A percentile compares a stretch with the other conserved stretches of the same genome.
Evolutionary conservation across 1,284 basidiomycete genomes (phyloP).

Genomic region (Amylostereum chailletii): DNA sequence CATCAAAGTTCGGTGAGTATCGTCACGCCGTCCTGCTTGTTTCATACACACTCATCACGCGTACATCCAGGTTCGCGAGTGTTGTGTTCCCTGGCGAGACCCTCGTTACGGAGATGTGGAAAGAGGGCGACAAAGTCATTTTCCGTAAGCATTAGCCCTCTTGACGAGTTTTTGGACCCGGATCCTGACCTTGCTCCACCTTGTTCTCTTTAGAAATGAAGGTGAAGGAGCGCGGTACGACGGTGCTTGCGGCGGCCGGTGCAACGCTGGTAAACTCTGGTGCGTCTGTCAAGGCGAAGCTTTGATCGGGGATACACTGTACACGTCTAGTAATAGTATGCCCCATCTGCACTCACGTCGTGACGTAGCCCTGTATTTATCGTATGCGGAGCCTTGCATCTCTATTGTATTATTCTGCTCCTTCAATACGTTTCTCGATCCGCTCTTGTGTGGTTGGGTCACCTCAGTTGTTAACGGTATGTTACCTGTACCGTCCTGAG

Average conservation of each 20-base stretch:
- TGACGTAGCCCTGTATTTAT: no score
- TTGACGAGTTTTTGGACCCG: neutral
- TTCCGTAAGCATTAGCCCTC: constrained; percentile 57
- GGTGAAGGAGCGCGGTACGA: constrained; percentile 68
- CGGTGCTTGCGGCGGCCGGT: constrained; percentile 68
- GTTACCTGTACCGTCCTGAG: no score
- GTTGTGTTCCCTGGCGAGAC: constrained; percentile 95
- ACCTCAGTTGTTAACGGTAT: no score
- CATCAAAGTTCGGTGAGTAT: constrained; percentile 86
- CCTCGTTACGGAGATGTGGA: constrained; percentile 95
- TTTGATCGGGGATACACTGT: constrained; percentile 28
- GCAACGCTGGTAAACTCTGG: constrained; percentile 49
- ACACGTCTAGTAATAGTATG: no score
- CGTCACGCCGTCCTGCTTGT: neutral
- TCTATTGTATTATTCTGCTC: no score
- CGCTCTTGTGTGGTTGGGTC: no score
- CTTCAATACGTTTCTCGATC: no score
- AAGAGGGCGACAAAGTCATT: constrained; percentile 86
- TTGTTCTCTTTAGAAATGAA: constrained; percentile 44
- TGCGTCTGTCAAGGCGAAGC: constrained; percentile 41
- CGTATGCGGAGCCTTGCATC: no score
- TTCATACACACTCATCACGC: neutral
- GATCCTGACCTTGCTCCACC: constrained; percentile 1
- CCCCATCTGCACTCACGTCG: no score
- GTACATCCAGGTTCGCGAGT: constrained; percentile 61